A percentile compares a stretch with the other conserved stretches of the same genome.
These are phyloP conservation scores for Amanita rubescens DNA, from an alignment of 768 basidiomycete species.

Conservation along the genomic window DNA sequence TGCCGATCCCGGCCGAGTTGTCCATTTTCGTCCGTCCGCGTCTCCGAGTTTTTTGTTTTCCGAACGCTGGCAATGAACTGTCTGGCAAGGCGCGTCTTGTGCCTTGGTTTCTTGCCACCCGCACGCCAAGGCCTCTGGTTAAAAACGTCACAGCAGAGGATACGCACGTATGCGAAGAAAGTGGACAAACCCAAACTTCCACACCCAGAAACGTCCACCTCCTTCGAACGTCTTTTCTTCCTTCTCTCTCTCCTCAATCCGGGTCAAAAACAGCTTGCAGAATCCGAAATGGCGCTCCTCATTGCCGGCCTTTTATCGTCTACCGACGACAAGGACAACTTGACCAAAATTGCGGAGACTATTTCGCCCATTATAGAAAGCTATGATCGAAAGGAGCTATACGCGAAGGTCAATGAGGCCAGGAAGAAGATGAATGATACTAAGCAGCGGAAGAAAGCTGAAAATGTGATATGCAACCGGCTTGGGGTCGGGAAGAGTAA, in stretches of 20 bases:
- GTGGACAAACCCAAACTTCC: too few species aligned
- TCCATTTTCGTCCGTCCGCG: too few species aligned
- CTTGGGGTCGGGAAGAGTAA: too few species aligned
- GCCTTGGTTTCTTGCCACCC: background rate
- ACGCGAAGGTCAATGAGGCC: slow-evolving; percentile 1
- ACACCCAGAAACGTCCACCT: background rate
- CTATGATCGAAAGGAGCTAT: background rate
- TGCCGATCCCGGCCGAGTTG: too few species aligned
- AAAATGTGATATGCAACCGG: too few species aligned
- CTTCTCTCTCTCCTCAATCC: background rate
- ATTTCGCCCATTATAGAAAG: background rate
- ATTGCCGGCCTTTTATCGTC: slow-evolving; percentile 4
- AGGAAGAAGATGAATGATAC: too few species aligned
- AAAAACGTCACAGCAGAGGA: background rate
- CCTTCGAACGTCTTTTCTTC: background rate
- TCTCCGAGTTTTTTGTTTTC: too few species aligned
- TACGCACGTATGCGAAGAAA: background rate
- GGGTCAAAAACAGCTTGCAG: background rate
- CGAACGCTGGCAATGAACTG: too few species aligned
- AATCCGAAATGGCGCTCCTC: slow-evolving; percentile 2
- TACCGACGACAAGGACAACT: background rate
- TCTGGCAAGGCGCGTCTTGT: background rate
- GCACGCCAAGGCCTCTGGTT: background rate
- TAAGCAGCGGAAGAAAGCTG: too few species aligned
- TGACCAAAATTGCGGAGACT: background rate